Base-by-base conservation (phyloP, 768 basidiomycete genomes). In the Mycena crocata region DNA sequence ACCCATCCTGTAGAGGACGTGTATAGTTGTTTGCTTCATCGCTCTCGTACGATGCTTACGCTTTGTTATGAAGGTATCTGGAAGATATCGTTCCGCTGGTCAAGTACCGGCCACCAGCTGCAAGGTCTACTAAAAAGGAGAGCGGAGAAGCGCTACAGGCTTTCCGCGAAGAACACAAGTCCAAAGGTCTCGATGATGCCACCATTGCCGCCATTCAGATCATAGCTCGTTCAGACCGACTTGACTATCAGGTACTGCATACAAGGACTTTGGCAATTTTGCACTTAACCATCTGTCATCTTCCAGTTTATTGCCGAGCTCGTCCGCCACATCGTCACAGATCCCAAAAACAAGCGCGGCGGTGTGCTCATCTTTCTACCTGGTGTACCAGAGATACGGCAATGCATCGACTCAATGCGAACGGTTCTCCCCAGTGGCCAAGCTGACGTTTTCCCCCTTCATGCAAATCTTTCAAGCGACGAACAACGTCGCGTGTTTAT, bases 291-390 rank as follows among this genome's bases (percentile, higher is more conserved):
- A n/a, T n/a, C 17, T 15, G 19, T 28, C 21, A 21, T 2, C 13
- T 34, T 42, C 19, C 72, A 93, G 87, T 82, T 96, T 3, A 85
- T 96, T 40, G 87, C 89, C 9, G 80, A 86, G 0, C 81, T 93
- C 15, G 87, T 94, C 12, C 79, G 83, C 32, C 82, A 94, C 69
- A 90, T 95, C 61, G 75, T 90, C 17, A 75, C 79, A 7, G 86
- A 62, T 26, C 52, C 83, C 8, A 76, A 79, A 26, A 73, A 81
- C 15, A 81, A 83, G 31, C 77, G 75, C 12, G 92, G 89, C 3
- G 95, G 91, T 7, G 88, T 98, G 48, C 84, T 98, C 26, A 87
- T 98, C 46, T 98, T 98, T 79, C 82, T 96, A 59, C 89, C 94
- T n/a, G 96, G 96, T 76, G 91, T 95, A 2, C 92, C 92, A 77